Conservation (phyloP, 306 rosid species). For the Vicia faba region DNA sequence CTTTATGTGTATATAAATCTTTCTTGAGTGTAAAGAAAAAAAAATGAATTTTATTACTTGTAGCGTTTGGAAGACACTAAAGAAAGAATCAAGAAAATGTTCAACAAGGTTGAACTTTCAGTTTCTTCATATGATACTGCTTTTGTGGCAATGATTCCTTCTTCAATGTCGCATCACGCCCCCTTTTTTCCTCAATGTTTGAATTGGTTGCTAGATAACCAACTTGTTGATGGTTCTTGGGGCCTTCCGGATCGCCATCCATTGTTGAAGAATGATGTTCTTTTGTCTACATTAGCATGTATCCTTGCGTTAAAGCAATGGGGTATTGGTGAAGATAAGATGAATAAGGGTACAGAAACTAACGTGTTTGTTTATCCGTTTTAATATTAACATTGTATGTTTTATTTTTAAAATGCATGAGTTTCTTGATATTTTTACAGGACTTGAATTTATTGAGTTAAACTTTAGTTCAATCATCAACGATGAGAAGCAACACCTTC, state of each 20-base stretch:
- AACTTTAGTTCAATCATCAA: constrained; percentile 59
- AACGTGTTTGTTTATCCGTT: too few relatives aligned
- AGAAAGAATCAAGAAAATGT: constrained; percentile 61
- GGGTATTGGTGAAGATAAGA: constrained; percentile 64
- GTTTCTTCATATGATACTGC: constrained; percentile 87
- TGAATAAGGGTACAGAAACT: constrained; percentile 40
- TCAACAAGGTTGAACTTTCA: constrained; percentile 70
- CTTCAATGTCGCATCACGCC: constrained; percentile 46
- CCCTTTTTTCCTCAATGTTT: constrained; percentile 80
- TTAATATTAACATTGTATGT: not conserved
- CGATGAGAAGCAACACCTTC: constrained; percentile 65
- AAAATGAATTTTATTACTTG: not conserved
- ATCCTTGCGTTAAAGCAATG: constrained; percentile 71
- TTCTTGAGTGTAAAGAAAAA: not conserved
- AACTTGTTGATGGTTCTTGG: constrained; percentile 84
- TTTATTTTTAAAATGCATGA: too few relatives aligned
- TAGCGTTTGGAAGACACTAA: constrained; percentile 63
- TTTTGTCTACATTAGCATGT: constrained; percentile 72
- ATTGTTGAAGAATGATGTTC: constrained; percentile 61
- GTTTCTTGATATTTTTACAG: constrained; percentile 46
- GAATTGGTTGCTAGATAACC: constrained; percentile 73
- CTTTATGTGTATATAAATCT: too few relatives aligned
- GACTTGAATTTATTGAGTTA: constrained; percentile 67
- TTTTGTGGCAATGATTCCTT: constrained; percentile 89
- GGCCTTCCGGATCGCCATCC: constrained; percentile 55